A percentile compares a stretch with the other conserved stretches of the same genome.
Evolutionary conservation across 106 monocot genomes (phyloP).

Genomic region (Dendrobium officinale): DNA sequence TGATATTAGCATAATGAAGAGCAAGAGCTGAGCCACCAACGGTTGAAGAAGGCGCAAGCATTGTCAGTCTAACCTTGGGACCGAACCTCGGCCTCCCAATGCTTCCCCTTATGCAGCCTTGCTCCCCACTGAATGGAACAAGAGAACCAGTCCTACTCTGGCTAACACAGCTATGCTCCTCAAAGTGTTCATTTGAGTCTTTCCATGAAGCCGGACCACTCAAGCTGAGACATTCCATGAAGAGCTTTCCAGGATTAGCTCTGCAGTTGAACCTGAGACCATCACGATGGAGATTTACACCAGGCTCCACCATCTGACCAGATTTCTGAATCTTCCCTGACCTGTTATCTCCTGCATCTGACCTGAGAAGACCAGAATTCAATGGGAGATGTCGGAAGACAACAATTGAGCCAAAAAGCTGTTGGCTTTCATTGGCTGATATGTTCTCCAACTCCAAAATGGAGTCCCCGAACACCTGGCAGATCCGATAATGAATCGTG

Average conservation of each 20-base stretch:
- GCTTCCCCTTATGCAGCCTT: constrained; percentile 10
- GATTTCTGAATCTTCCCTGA: constrained; percentile 5
- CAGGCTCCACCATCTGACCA: neutral
- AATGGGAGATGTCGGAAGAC: neutral
- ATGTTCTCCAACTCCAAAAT: constrained; percentile 13
- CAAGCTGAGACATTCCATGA: constrained; percentile 73
- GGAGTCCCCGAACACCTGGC: constrained; percentile 47
- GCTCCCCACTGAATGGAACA: constrained; percentile 21
- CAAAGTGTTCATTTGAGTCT: constrained; percentile 24
- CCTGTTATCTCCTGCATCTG: neutral
- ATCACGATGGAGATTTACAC: constrained; percentile 15
- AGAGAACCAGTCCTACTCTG: constrained; percentile 8
- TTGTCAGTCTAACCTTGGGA: constrained; percentile 47
- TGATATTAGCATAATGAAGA: constrained; percentile 78
- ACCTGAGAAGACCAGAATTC: constrained; percentile 19
- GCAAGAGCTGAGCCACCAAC: constrained; percentile 78
- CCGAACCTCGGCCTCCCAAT: constrained; percentile 21
- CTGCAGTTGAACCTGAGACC: constrained; percentile 44
- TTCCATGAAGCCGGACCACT: constrained; percentile 32
- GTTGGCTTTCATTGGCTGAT: neutral
- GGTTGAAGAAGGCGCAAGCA: constrained; percentile 54
- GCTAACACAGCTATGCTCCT: constrained; percentile 15
- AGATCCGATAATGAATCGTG: constrained; percentile 50
- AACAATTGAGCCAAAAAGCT: constrained; percentile 14
- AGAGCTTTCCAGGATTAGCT: constrained; percentile 47